Evolutionary conservation across 108 stramenopile species (phyloP).

Genomic region (Cyclotella cryptica): DNA sequence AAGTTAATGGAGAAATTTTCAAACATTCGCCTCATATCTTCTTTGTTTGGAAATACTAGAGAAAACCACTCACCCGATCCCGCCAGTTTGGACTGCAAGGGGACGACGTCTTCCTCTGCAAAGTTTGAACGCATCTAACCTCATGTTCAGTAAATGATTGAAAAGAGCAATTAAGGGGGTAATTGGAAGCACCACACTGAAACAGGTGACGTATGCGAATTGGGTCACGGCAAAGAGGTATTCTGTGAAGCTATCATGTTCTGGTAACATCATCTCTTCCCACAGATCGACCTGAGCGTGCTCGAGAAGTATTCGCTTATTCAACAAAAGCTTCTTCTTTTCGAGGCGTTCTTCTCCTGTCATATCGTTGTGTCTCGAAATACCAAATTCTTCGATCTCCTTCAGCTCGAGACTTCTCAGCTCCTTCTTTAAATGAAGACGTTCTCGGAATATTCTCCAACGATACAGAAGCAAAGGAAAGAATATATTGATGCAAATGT

Average conservation of each 20-base stretch:
- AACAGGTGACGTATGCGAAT: constrained; percentile 96
- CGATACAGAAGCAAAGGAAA: constrained; percentile 77
- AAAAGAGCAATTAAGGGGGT: constrained; percentile 92
- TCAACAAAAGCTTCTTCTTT: constrained; percentile 62
- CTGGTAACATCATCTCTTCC: constrained; percentile 84
- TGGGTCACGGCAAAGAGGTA: constrained; percentile 92
- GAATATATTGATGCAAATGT: constrained; percentile 81
- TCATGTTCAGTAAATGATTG: constrained; percentile 93
- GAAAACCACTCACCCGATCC: constrained; percentile 71
- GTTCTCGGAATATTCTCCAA: constrained; percentile 62
- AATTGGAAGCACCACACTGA: constrained; percentile 95
- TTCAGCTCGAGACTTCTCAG: constrained; percentile 66
- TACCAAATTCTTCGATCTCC: constrained; percentile 54
- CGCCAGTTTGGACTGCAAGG: constrained; percentile 89
- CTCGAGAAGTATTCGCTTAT: constrained; percentile 82
- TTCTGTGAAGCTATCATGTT: constrained; percentile 93
- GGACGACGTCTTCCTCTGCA: constrained; percentile 91
- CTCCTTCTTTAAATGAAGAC: constrained; percentile 58
- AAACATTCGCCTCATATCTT: neutral
- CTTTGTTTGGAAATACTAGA: neutral
- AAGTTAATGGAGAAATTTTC: neutral
- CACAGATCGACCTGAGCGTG: constrained; percentile 89
- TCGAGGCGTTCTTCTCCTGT: constrained; percentile 44
- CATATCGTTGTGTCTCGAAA: constrained; percentile 34
- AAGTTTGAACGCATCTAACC: constrained; percentile 97